Base-by-base conservation (phyloP, 352 stramenopile genomes). In the Phytophthora hibernalis region DNA sequence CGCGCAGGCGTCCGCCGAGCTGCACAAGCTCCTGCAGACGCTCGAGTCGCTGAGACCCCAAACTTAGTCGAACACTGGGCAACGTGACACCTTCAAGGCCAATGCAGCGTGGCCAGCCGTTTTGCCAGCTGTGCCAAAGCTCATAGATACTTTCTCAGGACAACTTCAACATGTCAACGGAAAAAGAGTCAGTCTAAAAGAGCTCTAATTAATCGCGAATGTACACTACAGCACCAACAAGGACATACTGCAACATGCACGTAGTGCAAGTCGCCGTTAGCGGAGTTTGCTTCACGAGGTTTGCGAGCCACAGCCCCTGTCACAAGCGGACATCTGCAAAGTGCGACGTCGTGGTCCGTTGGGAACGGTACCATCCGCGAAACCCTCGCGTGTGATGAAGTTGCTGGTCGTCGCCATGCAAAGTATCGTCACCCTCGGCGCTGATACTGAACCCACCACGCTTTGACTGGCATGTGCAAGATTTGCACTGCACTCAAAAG, bases 21-120 rank as follows among this genome's bases (percentile, higher is more conserved):
- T 89, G 13, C 80, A 81, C 5, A 77, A 67, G 28, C 18, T 78
- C 18, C 47, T 79, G 44, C 68, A 74, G 54, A 37, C 24, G 10
- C 47, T 55, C 6, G 58, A 70, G 40, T 43, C 18, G 28, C 10
- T 31, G 33, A 40, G 33, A 40, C 31, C 24, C 10, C 42, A 57
- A 56, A 43, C 42, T 66, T 74, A 62, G 65, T 70, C 53, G 35
- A 42, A 64, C 54, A 55, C 22, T 18, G 45, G 61, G 58, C 57
- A 62, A 57, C 26, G 3, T 42, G 37, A 42, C 20, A 16, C 1
- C 24, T 50, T 53, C 26, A 56, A 37, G 30, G 40, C 51, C 30
- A 53, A 54, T 21, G 50, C 11, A 12, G 24, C 62, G 26, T 52
- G 62, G 9, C 63, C 63, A 71, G 55, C 56, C 55, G 55, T 61